These are phyloP conservation scores for Pulicaria dysenterica DNA, from an alignment of 129 eudicot genomes.

Conservation along the genomic window DNA sequence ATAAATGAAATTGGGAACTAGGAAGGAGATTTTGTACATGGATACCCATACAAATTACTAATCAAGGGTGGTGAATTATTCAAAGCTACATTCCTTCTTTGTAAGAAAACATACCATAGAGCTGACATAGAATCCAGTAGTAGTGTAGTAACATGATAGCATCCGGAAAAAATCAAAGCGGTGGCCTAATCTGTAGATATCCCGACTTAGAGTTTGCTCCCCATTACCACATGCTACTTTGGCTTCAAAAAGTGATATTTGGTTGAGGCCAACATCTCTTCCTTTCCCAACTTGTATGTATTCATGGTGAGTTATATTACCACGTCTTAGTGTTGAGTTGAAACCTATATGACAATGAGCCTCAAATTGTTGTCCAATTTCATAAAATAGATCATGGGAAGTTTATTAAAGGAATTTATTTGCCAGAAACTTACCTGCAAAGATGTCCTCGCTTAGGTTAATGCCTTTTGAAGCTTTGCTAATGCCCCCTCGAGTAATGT, in stretches of 20 bases:
- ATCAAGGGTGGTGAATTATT: constrained; percentile 14
- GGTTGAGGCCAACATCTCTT: constrained; percentile 98
- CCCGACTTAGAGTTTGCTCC: constrained; percentile 99
- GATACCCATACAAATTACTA: constrained; percentile 15
- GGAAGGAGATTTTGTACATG: constrained; percentile 8
- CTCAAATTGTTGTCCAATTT: neutral
- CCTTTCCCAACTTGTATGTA: constrained; percentile 99
- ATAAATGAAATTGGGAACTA: constrained; percentile 10
- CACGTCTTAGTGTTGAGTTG: constrained; percentile 92
- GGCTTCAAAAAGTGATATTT: constrained; percentile 97
- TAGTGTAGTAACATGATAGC: constrained; percentile 89
- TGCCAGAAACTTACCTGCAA: constrained; percentile 63
- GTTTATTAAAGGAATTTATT: neutral
- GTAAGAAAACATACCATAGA: constrained; percentile 66
- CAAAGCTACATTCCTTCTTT: neutral
- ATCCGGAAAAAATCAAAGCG: constrained; percentile 99
- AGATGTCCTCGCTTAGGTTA: constrained; percentile 94
- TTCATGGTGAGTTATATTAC: constrained; percentile 95
- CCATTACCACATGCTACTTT: constrained; percentile 99
- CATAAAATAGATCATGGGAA: neutral
- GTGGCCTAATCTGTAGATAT: constrained; percentile 94
- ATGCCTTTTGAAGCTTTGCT: constrained; percentile 97
- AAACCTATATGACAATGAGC: constrained; percentile 58
- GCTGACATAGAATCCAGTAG: constrained; percentile 91
- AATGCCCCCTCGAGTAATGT: constrained; percentile 98